Evolutionary conservation across 2,329 filamentous ascomycete genomes (phyloP).

Genomic region (Cordyceps javanica): DNA sequence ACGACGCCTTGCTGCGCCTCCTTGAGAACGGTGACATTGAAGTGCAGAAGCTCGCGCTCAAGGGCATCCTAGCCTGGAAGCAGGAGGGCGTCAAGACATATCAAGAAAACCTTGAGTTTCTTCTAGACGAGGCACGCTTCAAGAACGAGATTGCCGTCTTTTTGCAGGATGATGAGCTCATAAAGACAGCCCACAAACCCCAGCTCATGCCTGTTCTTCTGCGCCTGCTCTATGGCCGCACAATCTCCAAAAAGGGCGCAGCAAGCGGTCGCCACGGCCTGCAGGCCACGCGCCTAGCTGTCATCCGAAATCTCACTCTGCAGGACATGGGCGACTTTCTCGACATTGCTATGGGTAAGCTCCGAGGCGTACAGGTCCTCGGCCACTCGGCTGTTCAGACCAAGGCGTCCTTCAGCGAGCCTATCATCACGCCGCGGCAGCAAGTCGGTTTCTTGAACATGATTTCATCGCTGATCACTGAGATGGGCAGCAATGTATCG

Average conservation of each 20-base stretch:
- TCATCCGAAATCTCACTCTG: slow-evolving; percentile 69
- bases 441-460: slow-evolving; percentile 91
- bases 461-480: slow-evolving; percentile 78
- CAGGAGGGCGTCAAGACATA: slow-evolving; percentile 68
- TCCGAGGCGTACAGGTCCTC: slow-evolving; percentile 56
- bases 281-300: slow-evolving; percentile 72
- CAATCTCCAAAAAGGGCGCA: slow-evolving; percentile 74
- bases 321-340: slow-evolving; percentile 76
- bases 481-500: slow-evolving; percentile 67
- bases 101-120: slow-evolving; percentile 75
- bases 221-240: slow-evolving; percentile 79
- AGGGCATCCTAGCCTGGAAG: slow-evolving; percentile 87
- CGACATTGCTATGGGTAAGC: slow-evolving; percentile 68
- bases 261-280: slow-evolving; percentile 75
- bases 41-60: slow-evolving; percentile 78
- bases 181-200: slow-evolving; percentile 65
- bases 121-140: slow-evolving; percentile 87
- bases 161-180: slow-evolving; percentile 66
- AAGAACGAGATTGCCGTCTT: slow-evolving; percentile 91
- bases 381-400: slow-evolving; percentile 39
- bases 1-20: slow-evolving; percentile 65
- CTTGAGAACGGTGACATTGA: slow-evolving; percentile 86
- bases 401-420: slow-evolving; percentile 48
- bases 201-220: slow-evolving; percentile 81
- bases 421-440: slow-evolving; percentile 63